Evolutionary conservation across 2,329 filamentous ascomycete genomes (phyloP), one percentile per base, ranked within the genome.

Genomic region (Microdochium nivale): DNA sequence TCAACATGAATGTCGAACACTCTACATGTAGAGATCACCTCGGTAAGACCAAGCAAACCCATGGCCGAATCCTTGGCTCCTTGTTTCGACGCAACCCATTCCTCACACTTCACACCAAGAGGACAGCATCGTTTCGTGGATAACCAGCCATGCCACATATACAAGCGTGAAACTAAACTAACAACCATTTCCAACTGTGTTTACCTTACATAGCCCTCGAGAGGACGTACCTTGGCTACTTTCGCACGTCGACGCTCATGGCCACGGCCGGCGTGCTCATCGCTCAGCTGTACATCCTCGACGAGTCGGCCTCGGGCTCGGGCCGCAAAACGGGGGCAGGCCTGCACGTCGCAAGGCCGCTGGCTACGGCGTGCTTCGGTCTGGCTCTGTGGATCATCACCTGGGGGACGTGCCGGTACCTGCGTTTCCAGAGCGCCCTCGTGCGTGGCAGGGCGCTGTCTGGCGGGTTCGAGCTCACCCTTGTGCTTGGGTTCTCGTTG

Each of bases 171-270:
- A n/a, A n/a, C n/a, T n/a, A n/a, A n/a, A n/a, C n/a, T n/a, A n/a
- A n/a, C n/a, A n/a, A n/a, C n/a, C n/a, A n/a, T n/a, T n/a, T n/a
- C n/a, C n/a, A n/a, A n/a, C n/a, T n/a, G n/a, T n/a, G n/a, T n/a
- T 51, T 47, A 43, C 30, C 49, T 48, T 51, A 53, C 51, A 49
- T 59, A 89, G 86, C 87, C 35, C 77, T 89, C 51, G 86, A 90
- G 67, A 75, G 86, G 52, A 90, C 86, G 19, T 90, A 85, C 62
- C 78, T 90, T 19, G 84, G 78, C 27, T 90, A 89, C 64, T 74
- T 89, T 27, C 79, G 86, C 21, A 90, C 86, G 1, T 87, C 84
- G 0, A 67, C 87, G 35, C 75, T 79, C n/a, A 72, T 89, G 37
- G 82, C 84, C 14, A 84, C 88, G 68, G 70, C 83, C 21, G 84